These are phyloP conservation scores for Tuber brumale DNA, from an alignment of 495 filamentous ascomycete genomes.

Conservation along the genomic window DNA sequence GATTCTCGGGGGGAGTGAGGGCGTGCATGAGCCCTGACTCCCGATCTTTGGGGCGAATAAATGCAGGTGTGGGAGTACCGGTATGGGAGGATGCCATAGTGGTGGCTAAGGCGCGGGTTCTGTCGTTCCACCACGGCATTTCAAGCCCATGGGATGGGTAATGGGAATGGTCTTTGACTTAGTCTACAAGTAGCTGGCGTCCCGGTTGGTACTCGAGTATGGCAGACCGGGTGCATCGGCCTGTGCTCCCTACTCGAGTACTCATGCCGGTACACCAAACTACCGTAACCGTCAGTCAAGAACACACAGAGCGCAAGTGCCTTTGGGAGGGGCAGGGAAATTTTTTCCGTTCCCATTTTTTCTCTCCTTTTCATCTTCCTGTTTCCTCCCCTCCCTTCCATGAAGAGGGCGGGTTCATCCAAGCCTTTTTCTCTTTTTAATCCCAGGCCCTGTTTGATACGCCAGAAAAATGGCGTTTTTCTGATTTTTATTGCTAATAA, in stretches of 20 bases:
- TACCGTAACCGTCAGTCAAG: background rate
- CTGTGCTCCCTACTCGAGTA: no score
- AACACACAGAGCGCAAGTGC: background rate
- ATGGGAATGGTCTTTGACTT: background rate
- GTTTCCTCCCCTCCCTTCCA: background rate
- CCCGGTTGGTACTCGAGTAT: background rate
- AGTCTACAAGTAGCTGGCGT: background rate
- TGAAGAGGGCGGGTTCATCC: background rate
- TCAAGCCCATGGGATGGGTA: background rate
- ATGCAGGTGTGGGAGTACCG: background rate
- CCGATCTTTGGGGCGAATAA: background rate
- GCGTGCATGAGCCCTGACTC: background rate
- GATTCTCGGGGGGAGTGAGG: background rate
- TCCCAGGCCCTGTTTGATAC: no score
- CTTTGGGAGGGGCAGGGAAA: background rate
- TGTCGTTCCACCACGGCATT: background rate
- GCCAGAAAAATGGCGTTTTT: no score
- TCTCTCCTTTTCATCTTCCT: background rate
- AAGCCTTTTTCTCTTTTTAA: background rate
- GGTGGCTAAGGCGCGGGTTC: background rate
- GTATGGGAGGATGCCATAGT: background rate
- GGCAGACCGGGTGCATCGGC: background rate
- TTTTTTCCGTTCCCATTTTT: background rate
- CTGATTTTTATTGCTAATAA: no score
- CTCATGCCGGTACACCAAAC: no score